These are phyloP conservation scores for Corylus avellana DNA, from an alignment of 306 rosid genomes.

Conservation along the genomic window DNA sequence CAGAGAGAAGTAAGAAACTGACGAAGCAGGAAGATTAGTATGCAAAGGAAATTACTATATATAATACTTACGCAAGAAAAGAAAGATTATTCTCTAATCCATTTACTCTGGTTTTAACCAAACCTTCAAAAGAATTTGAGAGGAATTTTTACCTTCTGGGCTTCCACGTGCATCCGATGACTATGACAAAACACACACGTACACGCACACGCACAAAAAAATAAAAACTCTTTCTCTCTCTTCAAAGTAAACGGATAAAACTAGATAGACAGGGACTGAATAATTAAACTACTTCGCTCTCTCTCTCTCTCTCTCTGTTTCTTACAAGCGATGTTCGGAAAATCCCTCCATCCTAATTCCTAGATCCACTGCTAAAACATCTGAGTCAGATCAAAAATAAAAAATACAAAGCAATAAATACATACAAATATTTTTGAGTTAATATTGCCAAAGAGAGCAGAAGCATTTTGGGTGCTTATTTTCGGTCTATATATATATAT, in stretches of 20 bases:
- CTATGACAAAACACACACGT: constrained; percentile 42
- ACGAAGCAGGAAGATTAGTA: constrained; percentile 50
- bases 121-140: constrained; percentile 31
- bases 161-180: constrained; percentile 63
- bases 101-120: constrained; percentile 26
- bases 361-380: constrained; percentile 41
- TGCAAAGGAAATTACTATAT: constrained; percentile 35
- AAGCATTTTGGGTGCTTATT: not conserved
- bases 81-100: constrained; percentile 2
- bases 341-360: constrained; percentile 7
- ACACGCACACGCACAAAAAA: constrained; percentile 20
- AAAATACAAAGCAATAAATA: not conserved
- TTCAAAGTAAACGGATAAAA: constrained; percentile 28
- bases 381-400: constrained; percentile 4
- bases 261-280: not conserved
- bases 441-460: not conserved
- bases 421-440: not conserved
- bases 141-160: constrained; percentile 44
- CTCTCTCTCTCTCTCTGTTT: not conserved
- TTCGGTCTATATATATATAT: too few relatives aligned
- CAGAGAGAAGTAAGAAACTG: constrained; percentile 53
- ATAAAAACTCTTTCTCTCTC: constrained; percentile 19
- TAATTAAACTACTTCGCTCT: not conserved
- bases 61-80: constrained; percentile 11
- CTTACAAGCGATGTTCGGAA: constrained; percentile 12